A percentile compares a stretch with the other conserved stretches of the same genome.
Evolutionary conservation across 2,329 filamentous ascomycete species (phyloP).

Genomic region (Cytospora chrysosperma): DNA sequence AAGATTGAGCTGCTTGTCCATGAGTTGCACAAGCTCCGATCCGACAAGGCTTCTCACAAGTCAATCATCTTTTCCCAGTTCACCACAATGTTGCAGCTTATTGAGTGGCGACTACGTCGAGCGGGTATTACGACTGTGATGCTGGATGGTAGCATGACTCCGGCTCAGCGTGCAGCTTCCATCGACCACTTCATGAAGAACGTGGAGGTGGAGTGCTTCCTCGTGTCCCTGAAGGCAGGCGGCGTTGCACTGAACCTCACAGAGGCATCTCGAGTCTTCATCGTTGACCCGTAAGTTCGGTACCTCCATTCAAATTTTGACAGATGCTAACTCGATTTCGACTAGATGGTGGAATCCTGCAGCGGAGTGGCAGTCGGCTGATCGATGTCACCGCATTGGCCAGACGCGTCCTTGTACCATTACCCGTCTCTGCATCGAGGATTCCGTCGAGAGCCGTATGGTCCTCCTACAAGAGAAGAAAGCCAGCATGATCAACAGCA

Average conservation of each 20-base stretch:
- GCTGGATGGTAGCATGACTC: slow-evolving; percentile 97
- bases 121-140: slow-evolving; percentile 99
- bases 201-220: slow-evolving; percentile 88
- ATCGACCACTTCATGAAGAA: slow-evolving; percentile 98
- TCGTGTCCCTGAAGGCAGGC: slow-evolving; percentile 93
- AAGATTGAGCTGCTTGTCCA: slow-evolving; percentile 98
- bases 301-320: neutral
- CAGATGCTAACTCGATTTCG: slow-evolving; percentile 13
- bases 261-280: slow-evolving; percentile 92
- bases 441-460: slow-evolving; percentile 95
- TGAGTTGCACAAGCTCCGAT: slow-evolving; percentile 87
- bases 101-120: slow-evolving; percentile 92
- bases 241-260: slow-evolving; percentile 95
- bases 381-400: slow-evolving; percentile 91
- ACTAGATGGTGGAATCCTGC: slow-evolving; percentile 97
- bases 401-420: slow-evolving; percentile 93
- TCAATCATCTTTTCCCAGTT: slow-evolving; percentile 98
- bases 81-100: slow-evolving; percentile 93
- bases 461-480: slow-evolving; percentile 98
- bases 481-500: slow-evolving; percentile 95
- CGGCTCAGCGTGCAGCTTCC: slow-evolving; percentile 85
- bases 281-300: slow-evolving; percentile 81
- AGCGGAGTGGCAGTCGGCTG: slow-evolving; percentile 98
- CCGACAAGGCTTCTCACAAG: slow-evolving; percentile 90
- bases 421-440: slow-evolving; percentile 91